Evolutionary conservation across 371 early-diverging fungal genomes (phyloP), one percentile per base, ranked within the genome.

Genomic region (Gilbertella persicaria): DNA sequence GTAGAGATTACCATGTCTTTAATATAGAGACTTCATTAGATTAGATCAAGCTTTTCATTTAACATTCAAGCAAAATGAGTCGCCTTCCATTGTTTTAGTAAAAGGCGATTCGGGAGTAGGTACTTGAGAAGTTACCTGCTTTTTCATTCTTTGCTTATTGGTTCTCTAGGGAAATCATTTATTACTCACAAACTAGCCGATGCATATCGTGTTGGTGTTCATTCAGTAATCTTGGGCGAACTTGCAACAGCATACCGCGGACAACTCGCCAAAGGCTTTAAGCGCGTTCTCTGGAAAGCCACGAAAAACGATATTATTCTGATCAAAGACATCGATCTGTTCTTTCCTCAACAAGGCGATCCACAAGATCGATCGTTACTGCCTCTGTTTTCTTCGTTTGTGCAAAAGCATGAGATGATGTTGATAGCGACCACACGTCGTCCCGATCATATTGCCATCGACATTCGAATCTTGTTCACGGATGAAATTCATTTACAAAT

Each of bases 321-420:
- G 16, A 51, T 85, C 14, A 83, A 85, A 30, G 82, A 83, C 50
- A 58, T 85, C 1, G 86, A 85, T 42, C 44, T 78, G 5, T 48
- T 82, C 13, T 84, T 79, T 45, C 78, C 83, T 19, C 53, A 60
- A 24, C 62, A 73, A n/a, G 64, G 66, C 3, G 67, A 71, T 5
- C 8, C 28, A 12, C 47, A 60, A 30, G 55, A 64, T 44, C 21
- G 30, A 9, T 17, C 23, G 7, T 46, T 64, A 1, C 17, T 50
- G 10, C 21, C 50, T 9, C 19, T 49, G 19, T 14, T 57, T 7
- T 17, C 37, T n/a, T 12, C 19, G n/a, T 17, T 52, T 0, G n/a
- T 49, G 2, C 25, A 41, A 1, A 19, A 45, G 23, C 19, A 23
- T 0, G 29, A 39, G 2, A 12, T 43, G 1, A 48, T 60, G 45